A percentile compares a stretch with the other conserved stretches of the same genome.
These are phyloP conservation scores for Mucuna pruriens DNA, from an alignment of 306 rosid species.

Conservation along the genomic window DNA sequence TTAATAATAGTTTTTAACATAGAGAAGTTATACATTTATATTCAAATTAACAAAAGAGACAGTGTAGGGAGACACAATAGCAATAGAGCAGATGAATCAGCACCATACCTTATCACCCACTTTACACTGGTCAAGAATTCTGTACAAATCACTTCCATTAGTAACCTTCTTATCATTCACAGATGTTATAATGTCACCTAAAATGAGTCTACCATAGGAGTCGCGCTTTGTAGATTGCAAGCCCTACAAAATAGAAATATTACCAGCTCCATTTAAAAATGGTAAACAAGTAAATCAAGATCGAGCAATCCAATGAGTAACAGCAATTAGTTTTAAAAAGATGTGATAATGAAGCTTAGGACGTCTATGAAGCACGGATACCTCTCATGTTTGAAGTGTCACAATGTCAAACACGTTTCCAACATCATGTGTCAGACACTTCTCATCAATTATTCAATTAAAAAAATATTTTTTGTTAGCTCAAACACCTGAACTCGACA, in stretches of 20 bases:
- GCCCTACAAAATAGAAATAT: conserved; percentile 62
- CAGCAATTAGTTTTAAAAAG: conserved; percentile 4
- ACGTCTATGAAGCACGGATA: too few species aligned
- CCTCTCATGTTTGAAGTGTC: too few species aligned
- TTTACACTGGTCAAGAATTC: conserved; percentile 95
- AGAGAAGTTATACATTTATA: not conserved
- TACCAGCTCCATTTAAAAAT: conserved; percentile 26
- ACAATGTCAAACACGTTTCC: too few species aligned
- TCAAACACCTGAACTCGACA: too few species aligned
- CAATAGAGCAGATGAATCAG: not conserved
- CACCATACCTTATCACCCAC: conserved; percentile 88
- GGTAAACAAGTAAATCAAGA: conserved; percentile 2
- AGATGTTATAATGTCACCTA: conserved; percentile 95
- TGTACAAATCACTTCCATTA: conserved; percentile 93
- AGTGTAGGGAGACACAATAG: not conserved
- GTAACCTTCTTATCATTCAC: conserved; percentile 84
- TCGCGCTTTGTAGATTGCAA: conserved; percentile 88
- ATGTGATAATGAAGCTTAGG: not conserved
- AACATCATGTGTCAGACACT: too few species aligned
- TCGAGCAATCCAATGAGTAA: conserved; percentile 19
- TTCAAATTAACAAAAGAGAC: not conserved
- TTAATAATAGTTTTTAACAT: not conserved
- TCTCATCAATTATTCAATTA: too few species aligned
- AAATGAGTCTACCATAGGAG: conserved; percentile 87
- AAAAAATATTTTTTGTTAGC: too few species aligned